These are phyloP conservation scores for Penicillium taxi DNA, from an alignment of 495 filamentous ascomycete species.

Conservation along the genomic window DNA sequence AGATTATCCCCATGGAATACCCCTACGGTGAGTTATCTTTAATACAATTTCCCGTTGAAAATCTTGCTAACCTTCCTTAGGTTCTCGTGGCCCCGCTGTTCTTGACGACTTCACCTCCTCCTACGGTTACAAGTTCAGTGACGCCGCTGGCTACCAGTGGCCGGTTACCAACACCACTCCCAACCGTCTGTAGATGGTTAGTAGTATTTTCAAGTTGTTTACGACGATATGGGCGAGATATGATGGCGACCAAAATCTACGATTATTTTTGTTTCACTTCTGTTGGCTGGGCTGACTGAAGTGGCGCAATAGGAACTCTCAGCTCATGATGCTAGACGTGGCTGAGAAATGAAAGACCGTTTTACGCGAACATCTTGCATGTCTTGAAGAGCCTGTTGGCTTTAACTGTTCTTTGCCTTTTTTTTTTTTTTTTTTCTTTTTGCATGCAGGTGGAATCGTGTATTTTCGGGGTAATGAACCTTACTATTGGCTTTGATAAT, in stretches of 20 bases:
- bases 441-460: not conserved
- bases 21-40: slow-evolving; percentile 72
- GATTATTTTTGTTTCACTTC: slow-evolving; percentile 12
- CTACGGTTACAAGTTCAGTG: slow-evolving; percentile 98
- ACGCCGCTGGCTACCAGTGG: slow-evolving; percentile 95
- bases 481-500: too few species aligned
- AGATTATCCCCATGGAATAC: slow-evolving; percentile 99
- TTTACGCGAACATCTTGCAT: slow-evolving; percentile 5
- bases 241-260: slow-evolving; percentile 23
- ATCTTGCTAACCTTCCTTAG: slow-evolving; percentile 34
- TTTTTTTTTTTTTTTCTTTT: not conserved
- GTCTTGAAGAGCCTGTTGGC: too few species aligned
- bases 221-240: slow-evolving; percentile 20
- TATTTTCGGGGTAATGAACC: slow-evolving; percentile 4
- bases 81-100: slow-evolving; percentile 91
- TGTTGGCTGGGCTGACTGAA: slow-evolving; percentile 11
- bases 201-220: slow-evolving; percentile 12
- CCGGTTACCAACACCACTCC: slow-evolving; percentile 55
- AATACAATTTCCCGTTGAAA: too few species aligned
- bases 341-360: slow-evolving; percentile 15
- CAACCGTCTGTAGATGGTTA: slow-evolving; percentile 60
- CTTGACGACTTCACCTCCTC: slow-evolving; percentile 97
- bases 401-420: slow-evolving; percentile 7
- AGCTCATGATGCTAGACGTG: slow-evolving; percentile 7
- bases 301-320: slow-evolving; percentile 9